Conservation (phyloP, 2,329 filamentous ascomycete genomes). For the Aquanectria penicillioides region DNA sequence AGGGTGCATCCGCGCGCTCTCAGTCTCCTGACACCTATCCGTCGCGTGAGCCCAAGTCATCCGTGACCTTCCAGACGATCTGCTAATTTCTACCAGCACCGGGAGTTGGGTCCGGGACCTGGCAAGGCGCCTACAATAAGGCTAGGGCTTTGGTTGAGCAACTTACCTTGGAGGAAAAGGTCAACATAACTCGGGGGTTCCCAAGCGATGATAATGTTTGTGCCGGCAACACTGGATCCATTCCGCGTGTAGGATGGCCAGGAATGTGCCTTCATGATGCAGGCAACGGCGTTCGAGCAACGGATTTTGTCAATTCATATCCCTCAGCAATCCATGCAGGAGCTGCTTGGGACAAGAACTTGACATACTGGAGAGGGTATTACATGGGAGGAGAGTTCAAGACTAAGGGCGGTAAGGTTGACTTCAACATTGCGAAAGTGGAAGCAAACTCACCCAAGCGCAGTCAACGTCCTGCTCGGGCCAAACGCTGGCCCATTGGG, state of each 20-base stretch:
- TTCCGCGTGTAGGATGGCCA: slow-evolving; percentile 56
- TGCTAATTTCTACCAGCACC: slow-evolving; percentile 15
- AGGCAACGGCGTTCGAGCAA: slow-evolving; percentile 58
- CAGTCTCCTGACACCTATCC: slow-evolving; percentile 12
- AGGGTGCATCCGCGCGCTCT: not conserved
- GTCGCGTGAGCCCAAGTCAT: slow-evolving; percentile 26
- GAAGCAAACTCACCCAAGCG: not conserved
- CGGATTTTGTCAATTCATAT: slow-evolving; percentile 60
- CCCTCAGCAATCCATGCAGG: slow-evolving; percentile 59
- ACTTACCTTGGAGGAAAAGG: slow-evolving; percentile 75
- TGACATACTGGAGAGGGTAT: slow-evolving; percentile 61
- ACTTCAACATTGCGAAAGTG: rapidly evolving
- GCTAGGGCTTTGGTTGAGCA: slow-evolving; percentile 66
- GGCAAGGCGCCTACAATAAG: slow-evolving; percentile 68
- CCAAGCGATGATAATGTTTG: slow-evolving; percentile 60
- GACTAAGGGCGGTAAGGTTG: slow-evolving; percentile 63
- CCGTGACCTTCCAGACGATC: slow-evolving; percentile 8
- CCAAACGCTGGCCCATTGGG: slow-evolving; percentile 78
- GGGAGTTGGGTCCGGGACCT: slow-evolving; percentile 47
- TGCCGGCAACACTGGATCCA: slow-evolving; percentile 57
- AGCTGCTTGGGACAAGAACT: slow-evolving; percentile 63
- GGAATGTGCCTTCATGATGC: slow-evolving; percentile 62
- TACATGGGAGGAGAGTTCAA: slow-evolving; percentile 68
- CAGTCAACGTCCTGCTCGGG: slow-evolving; percentile 75
- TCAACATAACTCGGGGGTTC: slow-evolving; percentile 61